Evolutionary conservation across 192 early-diverging fungal genomes (phyloP).

Genomic region (Backusella mclennaniae): DNA sequence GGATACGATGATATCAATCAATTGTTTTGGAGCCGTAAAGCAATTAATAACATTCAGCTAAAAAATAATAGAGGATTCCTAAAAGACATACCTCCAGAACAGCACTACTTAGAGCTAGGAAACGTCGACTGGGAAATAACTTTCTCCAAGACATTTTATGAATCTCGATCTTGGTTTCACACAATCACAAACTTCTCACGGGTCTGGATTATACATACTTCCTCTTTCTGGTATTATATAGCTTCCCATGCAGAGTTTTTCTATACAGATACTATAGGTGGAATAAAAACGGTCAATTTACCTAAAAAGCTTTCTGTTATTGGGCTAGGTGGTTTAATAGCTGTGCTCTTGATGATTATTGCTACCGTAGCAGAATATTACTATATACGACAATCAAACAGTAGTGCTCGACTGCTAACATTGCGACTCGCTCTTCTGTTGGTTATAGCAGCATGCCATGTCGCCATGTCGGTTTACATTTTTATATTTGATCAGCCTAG

Average conservation of each 20-base stretch:
- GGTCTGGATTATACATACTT: constrained; percentile 70
- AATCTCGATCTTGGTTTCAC: constrained; percentile 66
- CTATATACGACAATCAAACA: constrained; percentile 50
- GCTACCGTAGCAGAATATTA: constrained; percentile 56
- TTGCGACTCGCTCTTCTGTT: constrained; percentile 43
- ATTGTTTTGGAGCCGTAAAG: constrained; percentile 62
- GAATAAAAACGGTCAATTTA: not conserved
- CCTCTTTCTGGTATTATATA: constrained; percentile 70
- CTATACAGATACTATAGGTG: constrained; percentile 33
- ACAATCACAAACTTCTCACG: constrained; percentile 67
- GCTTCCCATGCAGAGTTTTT: constrained; percentile 57
- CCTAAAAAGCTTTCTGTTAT: constrained; percentile 48
- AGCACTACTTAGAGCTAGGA: constrained; percentile 52
- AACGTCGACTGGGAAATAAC: constrained; percentile 57
- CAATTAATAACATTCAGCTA: constrained; percentile 47
- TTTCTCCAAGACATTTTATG: constrained; percentile 68
- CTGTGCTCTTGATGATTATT: constrained; percentile 50
- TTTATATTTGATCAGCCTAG: constrained; percentile 16
- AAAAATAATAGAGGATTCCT: constrained; percentile 46
- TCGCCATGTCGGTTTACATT: constrained; percentile 46
- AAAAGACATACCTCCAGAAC: constrained; percentile 50
- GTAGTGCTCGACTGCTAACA: constrained; percentile 32
- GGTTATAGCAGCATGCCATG: constrained; percentile 47
- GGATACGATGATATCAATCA: constrained; percentile 76
- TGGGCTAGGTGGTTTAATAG: constrained; percentile 54